These are phyloP conservation scores for Moesziomyces parantarcticus DNA, from an alignment of 1,284 basidiomycete genomes.

Conservation along the genomic window DNA sequence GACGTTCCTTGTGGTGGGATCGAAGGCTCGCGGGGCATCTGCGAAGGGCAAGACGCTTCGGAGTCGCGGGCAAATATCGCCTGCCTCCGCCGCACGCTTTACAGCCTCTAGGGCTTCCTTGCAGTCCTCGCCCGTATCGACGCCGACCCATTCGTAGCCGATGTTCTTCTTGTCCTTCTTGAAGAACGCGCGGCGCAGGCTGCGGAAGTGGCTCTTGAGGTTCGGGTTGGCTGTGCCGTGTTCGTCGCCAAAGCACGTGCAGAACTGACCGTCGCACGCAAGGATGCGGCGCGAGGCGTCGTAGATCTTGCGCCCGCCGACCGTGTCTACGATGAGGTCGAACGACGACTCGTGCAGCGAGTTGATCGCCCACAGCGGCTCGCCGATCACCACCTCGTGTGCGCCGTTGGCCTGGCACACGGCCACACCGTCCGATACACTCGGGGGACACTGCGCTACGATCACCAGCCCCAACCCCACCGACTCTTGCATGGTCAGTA, in stretches of 20 bases:
- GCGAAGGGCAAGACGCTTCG: constrained; percentile 61
- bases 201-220: constrained; percentile 64
- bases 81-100: constrained; percentile 55
- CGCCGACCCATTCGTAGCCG: constrained; percentile 67
- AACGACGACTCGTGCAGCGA: constrained; percentile 69
- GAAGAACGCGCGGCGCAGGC: constrained; percentile 68
- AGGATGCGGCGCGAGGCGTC: constrained; percentile 69
- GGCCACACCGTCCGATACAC: constrained; percentile 63
- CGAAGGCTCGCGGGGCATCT: constrained; percentile 63
- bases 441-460: constrained; percentile 68
- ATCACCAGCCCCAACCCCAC: constrained; percentile 68
- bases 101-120: constrained; percentile 63
- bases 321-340: constrained; percentile 67
- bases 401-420: constrained; percentile 68
- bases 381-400: constrained; percentile 68
- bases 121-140: constrained; percentile 58
- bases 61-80: constrained; percentile 63
- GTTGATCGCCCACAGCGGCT: constrained; percentile 69
- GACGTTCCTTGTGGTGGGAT: constrained; percentile 35
- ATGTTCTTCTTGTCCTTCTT: constrained; percentile 69
- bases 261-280: constrained; percentile 66
- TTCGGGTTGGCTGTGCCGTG: constrained; percentile 62
- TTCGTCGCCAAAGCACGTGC: constrained; percentile 68
- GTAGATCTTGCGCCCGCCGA: constrained; percentile 67
- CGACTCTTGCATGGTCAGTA: constrained; percentile 68